phyloP scores from a whole-genome alignment of 148 eudicot genomes.

The Chenopodium album region DNA sequence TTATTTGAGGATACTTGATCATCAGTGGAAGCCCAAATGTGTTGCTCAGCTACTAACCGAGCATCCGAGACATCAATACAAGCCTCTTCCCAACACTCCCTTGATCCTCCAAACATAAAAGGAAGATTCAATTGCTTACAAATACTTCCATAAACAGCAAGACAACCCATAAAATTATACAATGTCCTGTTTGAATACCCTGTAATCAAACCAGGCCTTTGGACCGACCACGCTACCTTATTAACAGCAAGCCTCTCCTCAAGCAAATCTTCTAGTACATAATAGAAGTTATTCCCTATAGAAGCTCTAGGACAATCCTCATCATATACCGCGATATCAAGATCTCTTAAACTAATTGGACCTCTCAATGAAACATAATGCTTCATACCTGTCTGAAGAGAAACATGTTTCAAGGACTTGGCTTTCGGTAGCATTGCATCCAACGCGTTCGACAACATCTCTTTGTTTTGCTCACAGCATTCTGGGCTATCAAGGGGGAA shows the following conservation, averaged over 20 bases:
- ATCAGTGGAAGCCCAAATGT: constrained; percentile 74
- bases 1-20: constrained; percentile 27
- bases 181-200: constrained; percentile 59
- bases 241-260: constrained; percentile 43
- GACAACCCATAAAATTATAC: constrained; percentile 72
- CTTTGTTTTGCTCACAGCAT: constrained; percentile 73
- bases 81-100: constrained; percentile 77
- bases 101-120: constrained; percentile 79
- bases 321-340: constrained; percentile 23
- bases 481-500: constrained; percentile 62
- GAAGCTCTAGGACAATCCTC: constrained; percentile 65
- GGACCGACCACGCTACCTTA: constrained; percentile 68
- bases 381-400: constrained; percentile 80
- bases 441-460: constrained; percentile 69
- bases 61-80: constrained; percentile 74
- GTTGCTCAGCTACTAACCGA: constrained; percentile 80
- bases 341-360: background rate
- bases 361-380: constrained; percentile 60
- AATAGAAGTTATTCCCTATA: constrained; percentile 57
- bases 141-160: constrained; percentile 72
- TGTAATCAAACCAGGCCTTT: constrained; percentile 75
- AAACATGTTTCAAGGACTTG: constrained; percentile 49
- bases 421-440: constrained; percentile 56
- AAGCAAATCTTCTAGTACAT: constrained; percentile 72
- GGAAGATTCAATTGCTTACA: constrained; percentile 73